Base-by-base conservation (phyloP, 371 early-diverging fungal genomes). In the Mucor racemosus region DNA sequence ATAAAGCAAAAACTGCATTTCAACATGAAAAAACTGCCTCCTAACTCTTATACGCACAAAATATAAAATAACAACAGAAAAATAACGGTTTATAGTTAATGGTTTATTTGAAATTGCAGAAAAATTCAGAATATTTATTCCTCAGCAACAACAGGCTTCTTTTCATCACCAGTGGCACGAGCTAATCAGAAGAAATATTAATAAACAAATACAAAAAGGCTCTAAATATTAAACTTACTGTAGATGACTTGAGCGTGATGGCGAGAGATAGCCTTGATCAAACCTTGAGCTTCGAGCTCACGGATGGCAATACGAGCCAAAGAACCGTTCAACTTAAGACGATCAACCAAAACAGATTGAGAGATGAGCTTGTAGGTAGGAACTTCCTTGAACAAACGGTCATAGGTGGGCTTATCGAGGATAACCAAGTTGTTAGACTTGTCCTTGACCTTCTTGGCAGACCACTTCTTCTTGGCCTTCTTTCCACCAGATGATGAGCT, bases 341-440 rank as follows among this genome's bases (percentile, higher is more conserved):
- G 95, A 85, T 99, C 99, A 67, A 98, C 97, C 70, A 99, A 88
- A 62, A 98, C 94, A 65, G 97, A 95, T 72, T 96, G 95, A 14
- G 98, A 94, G 78, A 99, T 93, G 80, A 99, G 90, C 90, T 97
- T 97, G 93, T 95, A 97, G 80, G 98, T 94, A 74, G 98, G 99
- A 42, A 95, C 96, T 86, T 99, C 99, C 94, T 99, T 99, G 90
- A 91, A 91, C 63, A 97, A 89, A 86, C 92, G 93, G 71, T 95
- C 95, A 76, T 92, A 90, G 74, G 94, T 95, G 71, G 89, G 81
- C 82, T 94, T 91, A 84, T 94, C 93, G 73, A 97, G 90, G 84
- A 90, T 85, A 72, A 97, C 96, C 82, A 92, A 85, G 91, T 95
- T 95, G 92, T 96, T 95, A 82, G 94, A 88, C 95, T 95, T 95